Evolutionary conservation across 1,284 basidiomycete genomes (phyloP).

Genomic region (Thecaphora thlaspeos): DNA sequence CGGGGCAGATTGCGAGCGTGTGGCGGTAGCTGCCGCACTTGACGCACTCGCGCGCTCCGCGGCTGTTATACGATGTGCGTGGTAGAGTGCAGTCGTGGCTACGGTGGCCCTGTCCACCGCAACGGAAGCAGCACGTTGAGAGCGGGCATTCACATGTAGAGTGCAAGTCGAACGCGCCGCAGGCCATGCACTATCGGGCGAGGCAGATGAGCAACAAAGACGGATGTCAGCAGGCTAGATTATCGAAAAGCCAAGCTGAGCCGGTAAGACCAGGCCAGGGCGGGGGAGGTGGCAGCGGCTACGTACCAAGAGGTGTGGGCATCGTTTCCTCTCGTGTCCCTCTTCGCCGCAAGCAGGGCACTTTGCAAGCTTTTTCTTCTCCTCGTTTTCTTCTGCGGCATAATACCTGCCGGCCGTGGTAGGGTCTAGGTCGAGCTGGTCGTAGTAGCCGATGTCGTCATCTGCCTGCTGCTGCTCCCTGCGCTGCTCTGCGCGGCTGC

Average conservation of each 20-base stretch:
- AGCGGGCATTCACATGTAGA: conserved; percentile 78
- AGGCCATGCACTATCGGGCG: conserved; percentile 73
- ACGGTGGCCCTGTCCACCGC: conserved; percentile 82
- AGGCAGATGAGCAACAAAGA: neutral
- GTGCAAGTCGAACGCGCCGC: conserved; percentile 82
- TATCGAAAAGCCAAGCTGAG: too few relatives aligned
- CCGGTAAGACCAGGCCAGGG: neutral
- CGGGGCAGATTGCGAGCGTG: conserved; percentile 76
- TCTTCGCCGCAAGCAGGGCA: conserved; percentile 41
- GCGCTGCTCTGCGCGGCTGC: neutral
- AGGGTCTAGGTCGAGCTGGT: conserved; percentile 37
- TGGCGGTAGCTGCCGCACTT: conserved; percentile 73
- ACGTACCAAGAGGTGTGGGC: conserved; percentile 35
- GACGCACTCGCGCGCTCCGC: conserved; percentile 64
- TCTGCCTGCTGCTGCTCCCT: neutral
- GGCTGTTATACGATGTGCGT: conserved; percentile 1
- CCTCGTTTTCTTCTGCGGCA: conserved; percentile 37
- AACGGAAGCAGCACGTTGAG: conserved; percentile 76
- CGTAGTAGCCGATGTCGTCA: conserved; percentile 36
- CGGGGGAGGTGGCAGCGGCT: neutral
- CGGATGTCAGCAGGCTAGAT: neutral
- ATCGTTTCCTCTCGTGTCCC: conserved; percentile 41
- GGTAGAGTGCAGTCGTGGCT: conserved; percentile 67
- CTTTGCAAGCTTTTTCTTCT: conserved; percentile 28
- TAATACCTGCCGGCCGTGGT: conserved; percentile 39